Evolutionary conservation across 2,329 filamentous ascomycete genomes (phyloP).

Genomic region (Cercospora beticola): DNA sequence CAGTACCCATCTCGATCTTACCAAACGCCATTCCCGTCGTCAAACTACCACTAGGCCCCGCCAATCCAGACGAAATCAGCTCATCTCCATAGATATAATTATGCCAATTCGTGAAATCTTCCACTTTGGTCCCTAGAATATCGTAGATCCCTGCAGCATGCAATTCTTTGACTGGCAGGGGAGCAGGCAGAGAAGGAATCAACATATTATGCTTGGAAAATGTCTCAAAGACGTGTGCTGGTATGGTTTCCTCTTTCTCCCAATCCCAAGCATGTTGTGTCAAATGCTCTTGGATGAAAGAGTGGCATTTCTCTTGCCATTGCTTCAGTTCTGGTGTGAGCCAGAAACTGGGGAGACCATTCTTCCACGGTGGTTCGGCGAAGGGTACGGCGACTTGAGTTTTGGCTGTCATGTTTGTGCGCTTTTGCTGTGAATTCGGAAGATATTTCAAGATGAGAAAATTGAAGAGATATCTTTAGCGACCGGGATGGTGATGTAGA

Average conservation of each 20-base stretch:
- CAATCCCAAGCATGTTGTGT: constrained; percentile 65
- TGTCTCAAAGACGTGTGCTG: constrained; percentile 61
- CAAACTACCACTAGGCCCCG: constrained; percentile 63
- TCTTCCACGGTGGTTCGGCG: constrained; percentile 70
- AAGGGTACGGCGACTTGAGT: constrained; percentile 57
- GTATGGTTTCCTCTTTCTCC: constrained; percentile 65
- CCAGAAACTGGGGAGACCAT: constrained; percentile 69
- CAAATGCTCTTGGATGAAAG: constrained; percentile 65
- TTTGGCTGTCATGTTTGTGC: constrained; percentile 10
- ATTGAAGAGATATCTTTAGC: neutral
- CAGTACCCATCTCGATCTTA: neutral
- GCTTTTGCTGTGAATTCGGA: neutral
- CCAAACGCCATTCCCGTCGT: constrained; percentile 68
- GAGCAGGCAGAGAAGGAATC: constrained; percentile 67
- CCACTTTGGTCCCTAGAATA: constrained; percentile 66
- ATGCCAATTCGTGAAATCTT: constrained; percentile 73
- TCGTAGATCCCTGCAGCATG: constrained; percentile 65
- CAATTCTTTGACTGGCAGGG: constrained; percentile 67
- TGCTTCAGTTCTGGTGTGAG: constrained; percentile 64
- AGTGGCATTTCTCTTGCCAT: constrained; percentile 68
- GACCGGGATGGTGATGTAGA: neutral
- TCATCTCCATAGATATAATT: constrained; percentile 70
- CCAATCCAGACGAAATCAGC: constrained; percentile 65
- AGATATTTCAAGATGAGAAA: neutral
- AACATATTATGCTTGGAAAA: constrained; percentile 69